Evolutionary conservation across 1,284 basidiomycete species (phyloP), one percentile per base, ranked within the genome.

Genomic region (Anthracocystis panici-leucophaei): DNA sequence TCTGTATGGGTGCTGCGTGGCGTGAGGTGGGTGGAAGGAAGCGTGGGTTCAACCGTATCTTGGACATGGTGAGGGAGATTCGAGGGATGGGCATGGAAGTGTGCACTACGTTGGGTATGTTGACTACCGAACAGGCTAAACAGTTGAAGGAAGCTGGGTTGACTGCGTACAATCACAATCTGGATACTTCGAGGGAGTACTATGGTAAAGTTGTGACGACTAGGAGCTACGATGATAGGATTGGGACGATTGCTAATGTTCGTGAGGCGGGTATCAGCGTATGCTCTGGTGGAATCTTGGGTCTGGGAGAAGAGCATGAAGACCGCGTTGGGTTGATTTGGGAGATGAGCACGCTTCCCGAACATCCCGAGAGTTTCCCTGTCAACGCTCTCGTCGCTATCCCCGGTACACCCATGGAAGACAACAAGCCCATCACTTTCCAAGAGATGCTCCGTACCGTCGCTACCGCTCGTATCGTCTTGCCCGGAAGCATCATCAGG

Each of bases 1-100:
- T 98, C 88, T 99, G 96, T 86, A 98, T 98, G 96, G 96, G 96
- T 62, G 95, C 96, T 5, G 96, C 96, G n/a, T 99, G 96, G 96
- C 89, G 96, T 77, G 96, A 97, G 86, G 89, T 98, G 51, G 91
- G 93, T 29, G 95, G 96, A 3, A 90, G 94, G 74, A 98, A 97
- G 87, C 89, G 93, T 55, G 95, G 95, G 1, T 99, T 99, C 81
- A 92, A 97, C 85, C 90, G 91, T 78, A 98, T 99, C 82, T 87
- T 99, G 68, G 88, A 91, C 75, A 99, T 98, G 95, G 96, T 99
- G 50, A 86, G 83, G 53, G 89, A 89, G 65, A 87, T 83, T 87
- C 89, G 70, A 4, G 87, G 84, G 2, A 84, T 86, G 80, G 86
- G 86, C 41, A 86, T 87, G 86, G 86, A 87, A 88, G 96, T 99